Conservation (phyloP, 495 filamentous ascomycete genomes). For the Friedmanniomyces simplex region DNA sequence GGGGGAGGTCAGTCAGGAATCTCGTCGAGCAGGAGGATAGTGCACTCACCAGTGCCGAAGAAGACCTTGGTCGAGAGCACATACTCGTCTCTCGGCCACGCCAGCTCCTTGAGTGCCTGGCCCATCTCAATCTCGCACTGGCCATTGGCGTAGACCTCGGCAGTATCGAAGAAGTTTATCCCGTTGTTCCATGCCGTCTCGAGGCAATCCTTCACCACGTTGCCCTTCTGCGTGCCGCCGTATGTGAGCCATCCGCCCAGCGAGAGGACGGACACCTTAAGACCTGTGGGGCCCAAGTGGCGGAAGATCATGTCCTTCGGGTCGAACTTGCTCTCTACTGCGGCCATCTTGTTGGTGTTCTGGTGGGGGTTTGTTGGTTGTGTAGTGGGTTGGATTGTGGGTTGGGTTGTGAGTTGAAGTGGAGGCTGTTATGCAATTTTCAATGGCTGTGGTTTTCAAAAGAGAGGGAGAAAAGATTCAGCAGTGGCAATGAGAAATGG, state of each 20-base stretch:
- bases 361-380: no score
- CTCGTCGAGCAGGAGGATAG: no score
- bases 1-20: no score
- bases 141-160: constrained; percentile 48
- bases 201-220: constrained; percentile 65
- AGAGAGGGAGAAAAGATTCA: not conserved
- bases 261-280: constrained; percentile 34
- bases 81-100: constrained; percentile 69
- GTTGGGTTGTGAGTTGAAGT: not conserved
- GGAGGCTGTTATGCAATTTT: not conserved
- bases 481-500: not conserved
- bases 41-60: not conserved
- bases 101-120: constrained; percentile 51
- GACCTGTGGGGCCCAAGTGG: constrained; percentile 50
- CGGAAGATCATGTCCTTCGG: constrained; percentile 56
- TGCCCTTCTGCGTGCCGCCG: constrained; percentile 36
- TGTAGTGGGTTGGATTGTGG: no score
- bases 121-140: constrained; percentile 69
- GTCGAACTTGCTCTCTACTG: constrained; percentile 24
- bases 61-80: constrained; percentile 69
- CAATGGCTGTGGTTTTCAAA: not conserved
- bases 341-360: constrained; percentile 14
- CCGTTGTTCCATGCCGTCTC: constrained; percentile 67
- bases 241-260: constrained; percentile 55
- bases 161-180: constrained; percentile 59